These are phyloP conservation scores for Colletotrichum sp. DNA, from an alignment of 2,329 filamentous ascomycete genomes.

Conservation along the genomic window DNA sequence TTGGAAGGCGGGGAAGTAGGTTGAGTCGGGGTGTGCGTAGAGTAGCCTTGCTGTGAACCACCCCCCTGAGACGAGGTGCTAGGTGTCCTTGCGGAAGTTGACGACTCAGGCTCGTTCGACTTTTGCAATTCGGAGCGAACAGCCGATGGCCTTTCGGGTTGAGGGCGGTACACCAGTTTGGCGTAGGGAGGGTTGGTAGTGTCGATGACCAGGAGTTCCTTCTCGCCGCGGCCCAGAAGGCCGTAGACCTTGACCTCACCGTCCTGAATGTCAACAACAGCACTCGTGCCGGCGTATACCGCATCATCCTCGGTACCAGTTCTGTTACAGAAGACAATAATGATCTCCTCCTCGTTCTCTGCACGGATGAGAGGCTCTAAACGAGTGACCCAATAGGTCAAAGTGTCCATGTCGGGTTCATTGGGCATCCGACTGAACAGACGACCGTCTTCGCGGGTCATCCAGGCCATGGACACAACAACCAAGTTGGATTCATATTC, in stretches of 20 bases:
- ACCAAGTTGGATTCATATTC: conserved; percentile 63
- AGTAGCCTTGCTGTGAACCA: no score
- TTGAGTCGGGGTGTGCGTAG: no score
- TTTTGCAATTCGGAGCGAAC: neutral
- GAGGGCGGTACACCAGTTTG: conserved; percentile 41
- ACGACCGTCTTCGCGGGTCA: conserved; percentile 60
- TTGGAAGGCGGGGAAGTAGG: no score
- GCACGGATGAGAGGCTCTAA: conserved; percentile 68
- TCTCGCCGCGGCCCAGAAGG: conserved; percentile 71
- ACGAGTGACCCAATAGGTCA: conserved; percentile 77
- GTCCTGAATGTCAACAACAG: conserved; percentile 68
- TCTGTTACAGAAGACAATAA: conserved; percentile 75
- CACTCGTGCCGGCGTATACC: conserved; percentile 76
- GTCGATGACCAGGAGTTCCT: conserved; percentile 72
- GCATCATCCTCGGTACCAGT: conserved; percentile 69
- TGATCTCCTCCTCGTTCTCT: conserved; percentile 54
- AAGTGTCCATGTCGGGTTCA: conserved; percentile 73
- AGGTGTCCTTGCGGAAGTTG: no score
- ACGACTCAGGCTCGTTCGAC: no score
- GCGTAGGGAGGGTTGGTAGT: conserved; percentile 51
- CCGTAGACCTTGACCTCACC: conserved; percentile 74
- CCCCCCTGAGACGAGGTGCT: no score
- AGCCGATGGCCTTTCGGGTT: neutral
- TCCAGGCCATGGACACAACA: conserved; percentile 80
- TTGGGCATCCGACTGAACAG: conserved; percentile 51